Percentiles rank a stretch among this genome's conserved stretches.
phyloP scores from a whole-genome alignment of 1,284 basidiomycete species.

The Ustilago sp. region DNA sequence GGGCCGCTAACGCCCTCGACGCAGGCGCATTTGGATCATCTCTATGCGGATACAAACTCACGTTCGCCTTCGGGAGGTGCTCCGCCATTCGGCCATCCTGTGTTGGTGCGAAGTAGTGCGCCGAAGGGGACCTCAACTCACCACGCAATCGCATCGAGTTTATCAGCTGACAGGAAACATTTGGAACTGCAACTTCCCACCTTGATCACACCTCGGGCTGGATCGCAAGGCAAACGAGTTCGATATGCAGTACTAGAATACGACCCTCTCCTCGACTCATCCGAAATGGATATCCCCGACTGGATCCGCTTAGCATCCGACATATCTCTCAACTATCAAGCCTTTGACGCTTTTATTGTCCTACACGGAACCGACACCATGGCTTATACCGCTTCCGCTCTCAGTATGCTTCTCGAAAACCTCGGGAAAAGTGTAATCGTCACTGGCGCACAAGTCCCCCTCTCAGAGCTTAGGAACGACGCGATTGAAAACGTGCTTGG shows the following conservation, averaged over 20 bases:
- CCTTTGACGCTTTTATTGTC: constrained; percentile 89
- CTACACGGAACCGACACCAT: constrained; percentile 82
- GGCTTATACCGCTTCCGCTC: constrained; percentile 56
- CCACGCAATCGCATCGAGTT: constrained; percentile 39
- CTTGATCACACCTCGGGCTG: constrained; percentile 57
- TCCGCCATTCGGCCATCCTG: constrained; percentile 47
- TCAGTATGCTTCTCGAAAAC: constrained; percentile 87
- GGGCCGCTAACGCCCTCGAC: constrained; percentile 29
- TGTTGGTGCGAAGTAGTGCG: constrained; percentile 49
- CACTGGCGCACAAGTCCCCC: constrained; percentile 90
- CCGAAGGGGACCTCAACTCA: constrained; percentile 58
- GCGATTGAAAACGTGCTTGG: constrained; percentile 75
- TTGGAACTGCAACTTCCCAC: constrained; percentile 61
- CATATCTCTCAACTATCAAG: constrained; percentile 85
- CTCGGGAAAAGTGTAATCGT: constrained; percentile 87
- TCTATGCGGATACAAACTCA: constrained; percentile 31
- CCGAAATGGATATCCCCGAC: constrained; percentile 79
- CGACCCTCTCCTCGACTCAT: constrained; percentile 80
- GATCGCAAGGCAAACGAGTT: constrained; percentile 50
- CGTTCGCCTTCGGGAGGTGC: constrained; percentile 30
- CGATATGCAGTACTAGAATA: constrained; percentile 64
- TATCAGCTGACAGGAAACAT: constrained; percentile 49
- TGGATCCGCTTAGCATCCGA: constrained; percentile 90
- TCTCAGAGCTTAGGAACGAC: constrained; percentile 88
- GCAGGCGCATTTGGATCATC: constrained; percentile 35